phyloP scores from a whole-genome alignment of 176 grass and related monocot genomes.

The Miscanthus lutarioriparius region DNA sequence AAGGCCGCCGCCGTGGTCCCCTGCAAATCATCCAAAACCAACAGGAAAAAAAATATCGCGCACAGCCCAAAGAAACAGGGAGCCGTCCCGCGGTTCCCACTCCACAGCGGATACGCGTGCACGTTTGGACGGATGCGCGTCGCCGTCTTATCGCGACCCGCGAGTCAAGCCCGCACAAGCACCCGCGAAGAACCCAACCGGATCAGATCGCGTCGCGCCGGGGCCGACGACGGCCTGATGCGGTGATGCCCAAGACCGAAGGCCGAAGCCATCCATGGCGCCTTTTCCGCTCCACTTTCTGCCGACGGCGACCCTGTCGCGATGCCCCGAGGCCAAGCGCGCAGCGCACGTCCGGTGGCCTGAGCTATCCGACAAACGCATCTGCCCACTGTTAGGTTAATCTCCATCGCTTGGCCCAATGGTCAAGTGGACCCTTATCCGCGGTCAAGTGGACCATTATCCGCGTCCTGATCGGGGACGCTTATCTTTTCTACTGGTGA shows the following conservation, averaged over 20 bases:
- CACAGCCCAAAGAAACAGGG: background rate
- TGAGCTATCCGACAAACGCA: background rate
- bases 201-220: background rate
- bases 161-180: background rate
- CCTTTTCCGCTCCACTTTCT: conserved; percentile 23
- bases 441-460: too few relatives aligned
- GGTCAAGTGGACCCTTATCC: too few relatives aligned
- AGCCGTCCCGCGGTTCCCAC: background rate
- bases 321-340: background rate
- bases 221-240: background rate
- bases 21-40: background rate
- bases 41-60: background rate
- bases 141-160: conserved; percentile 47
- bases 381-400: too few relatives aligned
- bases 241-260: background rate
- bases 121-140: conserved; percentile 34
- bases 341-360: background rate
- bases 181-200: background rate
- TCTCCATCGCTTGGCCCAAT: too few relatives aligned
- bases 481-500: too few relatives aligned
- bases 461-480: too few relatives aligned
- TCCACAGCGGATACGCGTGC: conserved; percentile 37
- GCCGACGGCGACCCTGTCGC: conserved; percentile 39
- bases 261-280: background rate
- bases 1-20: background rate